Percentiles rank a stretch among this genome's conserved stretches.
Conservation (phyloP, 164 flowering plant genomes). For the Vitis rupestris region DNA sequence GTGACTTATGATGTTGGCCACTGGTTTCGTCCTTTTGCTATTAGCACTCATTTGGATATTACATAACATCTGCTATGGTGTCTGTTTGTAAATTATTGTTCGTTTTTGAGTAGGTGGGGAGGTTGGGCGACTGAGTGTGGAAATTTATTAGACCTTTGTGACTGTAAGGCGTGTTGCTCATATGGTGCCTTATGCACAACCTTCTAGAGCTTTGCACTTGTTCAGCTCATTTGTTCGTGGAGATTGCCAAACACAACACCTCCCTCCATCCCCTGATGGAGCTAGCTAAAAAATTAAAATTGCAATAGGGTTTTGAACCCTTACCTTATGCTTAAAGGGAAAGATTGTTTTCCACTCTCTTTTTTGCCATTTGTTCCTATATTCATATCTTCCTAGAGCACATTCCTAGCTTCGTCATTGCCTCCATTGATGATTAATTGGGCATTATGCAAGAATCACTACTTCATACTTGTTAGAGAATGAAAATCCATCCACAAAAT, state of each 20-base stretch:
- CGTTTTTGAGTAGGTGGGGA: constrained; percentile 62
- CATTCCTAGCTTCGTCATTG: no score
- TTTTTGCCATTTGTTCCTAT: no score
- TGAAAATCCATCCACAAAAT: no score
- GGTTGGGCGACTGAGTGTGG: constrained; percentile 95
- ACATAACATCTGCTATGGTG: no score
- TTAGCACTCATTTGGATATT: not conserved
- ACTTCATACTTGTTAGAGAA: no score
- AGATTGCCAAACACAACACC: constrained; percentile 69
- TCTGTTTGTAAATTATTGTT: not conserved
- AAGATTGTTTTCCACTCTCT: no score
- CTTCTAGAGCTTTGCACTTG: constrained; percentile 83
- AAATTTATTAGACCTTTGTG: constrained; percentile 71
- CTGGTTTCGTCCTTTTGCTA: not conserved
- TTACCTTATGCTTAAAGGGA: no score
- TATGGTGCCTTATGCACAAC: constrained; percentile 96
- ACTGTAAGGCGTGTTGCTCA: constrained; percentile 97
- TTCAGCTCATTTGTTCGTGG: constrained; percentile 68
- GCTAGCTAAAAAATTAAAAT: no score
- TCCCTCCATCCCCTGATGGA: constrained; percentile 25
- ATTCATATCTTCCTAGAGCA: no score
- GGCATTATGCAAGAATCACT: not conserved
- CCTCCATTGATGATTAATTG: constrained; percentile 21
- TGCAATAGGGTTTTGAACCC: no score
- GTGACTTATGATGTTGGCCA: constrained; percentile 21